phyloP scores from a whole-genome alignment of 2,329 filamentous ascomycete genomes.

The Aureobasidium uvarum region DNA sequence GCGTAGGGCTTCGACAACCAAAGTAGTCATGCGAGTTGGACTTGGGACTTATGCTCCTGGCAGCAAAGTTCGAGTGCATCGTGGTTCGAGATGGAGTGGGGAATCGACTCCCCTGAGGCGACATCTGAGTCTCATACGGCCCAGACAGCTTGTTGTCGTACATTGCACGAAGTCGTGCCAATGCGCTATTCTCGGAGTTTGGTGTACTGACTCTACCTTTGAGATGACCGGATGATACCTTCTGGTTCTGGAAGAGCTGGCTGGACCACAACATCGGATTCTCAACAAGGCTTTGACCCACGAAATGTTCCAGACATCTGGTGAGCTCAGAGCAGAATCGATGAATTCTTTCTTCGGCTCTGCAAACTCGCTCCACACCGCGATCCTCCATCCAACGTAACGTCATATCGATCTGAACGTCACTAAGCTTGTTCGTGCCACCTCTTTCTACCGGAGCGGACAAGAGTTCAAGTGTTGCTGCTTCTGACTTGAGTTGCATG shows the following conservation, averaged over 20 bases:
- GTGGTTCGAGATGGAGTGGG: conserved; percentile 32
- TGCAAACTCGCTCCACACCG: conserved; percentile 88
- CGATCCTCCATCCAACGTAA: conserved; percentile 76
- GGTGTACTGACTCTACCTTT: background rate
- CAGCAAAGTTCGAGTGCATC: conserved; percentile 55
- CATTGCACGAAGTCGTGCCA: background rate
- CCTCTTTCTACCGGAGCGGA: conserved; percentile 80
- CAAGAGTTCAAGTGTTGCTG: conserved; percentile 82
- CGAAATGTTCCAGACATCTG: conserved; percentile 77
- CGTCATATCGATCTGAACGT: conserved; percentile 87
- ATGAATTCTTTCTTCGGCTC: conserved; percentile 91
- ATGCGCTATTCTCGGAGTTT: background rate
- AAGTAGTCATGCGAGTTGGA: conserved; percentile 60
- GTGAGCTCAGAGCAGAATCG: conserved; percentile 89
- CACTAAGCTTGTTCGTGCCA: conserved; percentile 91
- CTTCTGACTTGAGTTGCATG: conserved; percentile 76
- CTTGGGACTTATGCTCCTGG: conserved; percentile 40
- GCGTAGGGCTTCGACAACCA: conserved; percentile 63
- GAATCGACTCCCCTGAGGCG: conserved; percentile 28
- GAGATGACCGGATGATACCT: background rate
- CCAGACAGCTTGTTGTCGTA: background rate
- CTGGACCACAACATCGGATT: conserved; percentile 91
- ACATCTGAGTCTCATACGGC: background rate
- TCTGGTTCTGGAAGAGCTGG: conserved; percentile 66
- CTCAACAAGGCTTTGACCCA: conserved; percentile 79